Evolutionary conservation across 805 yeast species (phyloP), one percentile per base, ranked within the genome.

Genomic region (Metschnikowia santaceciliae): DNA sequence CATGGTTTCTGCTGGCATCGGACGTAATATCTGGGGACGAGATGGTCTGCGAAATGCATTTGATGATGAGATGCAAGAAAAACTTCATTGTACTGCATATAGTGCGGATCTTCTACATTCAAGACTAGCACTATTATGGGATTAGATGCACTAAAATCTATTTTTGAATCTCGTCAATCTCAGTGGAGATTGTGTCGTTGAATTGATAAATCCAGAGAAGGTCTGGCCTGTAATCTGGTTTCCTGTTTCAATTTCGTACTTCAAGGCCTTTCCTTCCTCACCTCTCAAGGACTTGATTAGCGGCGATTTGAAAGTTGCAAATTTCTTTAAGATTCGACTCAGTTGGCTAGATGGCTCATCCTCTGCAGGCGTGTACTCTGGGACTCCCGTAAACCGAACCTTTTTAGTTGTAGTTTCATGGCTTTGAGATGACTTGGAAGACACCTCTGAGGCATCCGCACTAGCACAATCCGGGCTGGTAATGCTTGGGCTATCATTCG

Each of bases 341-440:
- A 75, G 61, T 47, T 70, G 71, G 40, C 62, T 64, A 8, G 81
- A 69, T 1, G 84, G 84, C 0, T 79, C 80, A 63, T 80, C 85
- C 60, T 80, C 85, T 6, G 74, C 79, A 33, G 74, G 80, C 2
- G 74, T 59, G 50, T 78, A 80, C 46, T 72, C 77, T 0, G 79
- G 72, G 4, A 80, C 83, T 0, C 83, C 84, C 4, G 66, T 66
- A 54, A 80, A 80, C 32, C 84, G 61, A 10, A 80, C 84, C 54
- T 68, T 77, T 54, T 78, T 79, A 2, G 63, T 47, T 2, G 48
- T 41, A 17, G 48, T 42, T 6, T 53, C 56, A 19, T 45, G 38
- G 14, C 32, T 40, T 8, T 46, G 33, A 17, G 61, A 54, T 11
- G 58, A 51, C 13, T 55, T 54, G 8, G 61, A 54, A n/a, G 46